Evolutionary conservation across 2,329 filamentous ascomycete species (phyloP), one percentile per base, ranked within the genome.

Genomic region (Fusarium nodosum): DNA sequence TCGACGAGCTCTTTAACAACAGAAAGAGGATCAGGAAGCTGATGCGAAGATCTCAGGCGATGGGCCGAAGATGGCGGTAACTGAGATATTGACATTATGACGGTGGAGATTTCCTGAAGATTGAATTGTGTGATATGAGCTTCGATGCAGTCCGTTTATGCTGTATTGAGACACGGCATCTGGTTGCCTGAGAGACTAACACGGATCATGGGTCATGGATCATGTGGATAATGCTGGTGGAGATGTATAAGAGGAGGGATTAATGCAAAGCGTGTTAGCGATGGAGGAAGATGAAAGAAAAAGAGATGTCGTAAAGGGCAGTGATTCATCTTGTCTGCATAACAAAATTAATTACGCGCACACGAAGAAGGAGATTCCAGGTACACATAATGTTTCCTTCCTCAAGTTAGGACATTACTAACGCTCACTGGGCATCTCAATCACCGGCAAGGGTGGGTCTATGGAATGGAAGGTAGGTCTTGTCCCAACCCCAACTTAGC

Each of bases 1-100:
- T 94, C 92, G 33, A 94, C 78, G 6, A 94, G 87, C 78, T 94
- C 92, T 75, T 94, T 94, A 71, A 93, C 86, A 4, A 93, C 80
- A 13, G 86, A 85, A 15, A 83, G 79, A 0, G 91, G 85, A 10
- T 87, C 86, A 7, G 85, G 82, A 51, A 94, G 84, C 46, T 85
- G 83, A 69, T 89, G 83, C 4, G 87, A 83, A 10, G 91, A 88
- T 36, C 88, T 86, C 9, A 94, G 82, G 13, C 87, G 84, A 47
- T 85, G 84, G 24, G 85, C 80, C 16, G 86, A 83, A 5, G 82
- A 78, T 38, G 80, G 72, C 3, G 87, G 80, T 10, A 91, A 80
- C 24, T 81, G 75, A 57, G 77, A 74, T 59, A 91, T 88, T 41
- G 82, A 69, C 85, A 87, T 87, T 55, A 36, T 66, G 45, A 44